A percentile compares a stretch with the other conserved stretches of the same genome.
phyloP scores from a whole-genome alignment of 1,284 basidiomycete genomes.

The Irpex sp. region DNA sequence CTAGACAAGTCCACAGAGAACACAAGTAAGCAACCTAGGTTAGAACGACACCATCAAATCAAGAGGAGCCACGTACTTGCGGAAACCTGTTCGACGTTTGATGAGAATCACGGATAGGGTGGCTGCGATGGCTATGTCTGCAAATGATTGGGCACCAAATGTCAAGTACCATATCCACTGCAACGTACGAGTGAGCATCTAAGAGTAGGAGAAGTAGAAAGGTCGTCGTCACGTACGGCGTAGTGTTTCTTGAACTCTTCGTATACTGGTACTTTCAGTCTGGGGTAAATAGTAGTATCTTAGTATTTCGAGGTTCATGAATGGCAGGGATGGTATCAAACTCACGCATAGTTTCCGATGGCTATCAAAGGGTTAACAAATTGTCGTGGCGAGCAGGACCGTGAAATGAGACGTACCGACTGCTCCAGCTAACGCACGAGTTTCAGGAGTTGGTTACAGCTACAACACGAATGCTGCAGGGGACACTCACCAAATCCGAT shows the following conservation, averaged over 20 bases:
- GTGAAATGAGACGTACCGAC: no score
- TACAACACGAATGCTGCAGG: no score
- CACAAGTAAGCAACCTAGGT: no score
- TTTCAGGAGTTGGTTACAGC: no score
- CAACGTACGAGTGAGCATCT: background rate
- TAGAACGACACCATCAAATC: background rate
- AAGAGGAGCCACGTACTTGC: background rate
- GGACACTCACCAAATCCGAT: no score
- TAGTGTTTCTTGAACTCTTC: background rate
- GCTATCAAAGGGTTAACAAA: background rate
- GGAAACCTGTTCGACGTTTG: slow-evolving; percentile 1
- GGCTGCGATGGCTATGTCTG: slow-evolving; percentile 3
- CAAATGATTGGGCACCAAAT: background rate
- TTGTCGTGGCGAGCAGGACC: background rate
- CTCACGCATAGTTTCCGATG: background rate
- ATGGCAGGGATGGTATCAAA: background rate
- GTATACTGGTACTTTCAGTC: background rate
- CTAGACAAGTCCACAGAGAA: background rate
- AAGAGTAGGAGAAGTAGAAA: background rate
- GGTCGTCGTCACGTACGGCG: background rate
- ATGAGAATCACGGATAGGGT: background rate
- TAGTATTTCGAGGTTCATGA: no score
- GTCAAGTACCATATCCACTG: slow-evolving; percentile 7
- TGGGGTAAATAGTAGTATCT: background rate
- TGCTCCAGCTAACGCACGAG: no score